Percentiles rank a stretch among this genome's conserved stretches.
Evolutionary conservation across 345 rosid genomes (phyloP).

Genomic region (Heritiera fomes): DNA sequence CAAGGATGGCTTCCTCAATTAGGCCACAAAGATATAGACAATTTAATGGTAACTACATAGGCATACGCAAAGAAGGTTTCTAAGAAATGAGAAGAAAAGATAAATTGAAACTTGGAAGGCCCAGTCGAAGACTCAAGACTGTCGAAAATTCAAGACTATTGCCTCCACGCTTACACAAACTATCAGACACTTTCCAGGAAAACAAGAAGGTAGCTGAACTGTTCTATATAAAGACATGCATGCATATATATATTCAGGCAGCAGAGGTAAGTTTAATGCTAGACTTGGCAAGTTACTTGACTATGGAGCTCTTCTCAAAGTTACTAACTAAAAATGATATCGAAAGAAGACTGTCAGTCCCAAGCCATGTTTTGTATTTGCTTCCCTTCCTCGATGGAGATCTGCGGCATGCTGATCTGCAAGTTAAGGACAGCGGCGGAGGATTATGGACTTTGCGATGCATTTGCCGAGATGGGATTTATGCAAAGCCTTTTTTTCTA

Average conservation of each 20-base stretch:
- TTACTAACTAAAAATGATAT: conserved; percentile 15
- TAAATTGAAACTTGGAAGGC: too few relatives aligned
- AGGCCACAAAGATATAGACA: not conserved
- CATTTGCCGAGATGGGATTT: not conserved
- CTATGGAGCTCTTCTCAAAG: conserved; percentile 20
- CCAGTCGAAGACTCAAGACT: too few relatives aligned
- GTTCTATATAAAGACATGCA: too few relatives aligned
- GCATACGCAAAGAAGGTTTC: too few relatives aligned
- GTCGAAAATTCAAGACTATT: too few relatives aligned
- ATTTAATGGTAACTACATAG: too few relatives aligned
- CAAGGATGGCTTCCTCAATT: not conserved
- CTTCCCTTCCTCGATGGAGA: not conserved
- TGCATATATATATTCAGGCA: not conserved
- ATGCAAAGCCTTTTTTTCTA: conserved; percentile 9
- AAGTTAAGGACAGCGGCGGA: not conserved
- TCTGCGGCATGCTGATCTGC: not conserved
- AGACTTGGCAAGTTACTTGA: too few relatives aligned
- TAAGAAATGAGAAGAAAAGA: too few relatives aligned
- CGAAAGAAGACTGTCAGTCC: conserved; percentile 6
- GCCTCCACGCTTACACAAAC: too few relatives aligned
- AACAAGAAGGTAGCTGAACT: not conserved
- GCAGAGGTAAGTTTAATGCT: not conserved
- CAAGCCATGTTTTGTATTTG: not conserved
- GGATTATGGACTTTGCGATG: conserved; percentile 5
- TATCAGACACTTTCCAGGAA: not conserved